Evolutionary conservation across 805 yeast species (phyloP), one percentile per base, ranked within the genome.

Genomic region (Yamadazyma ubonensis): DNA sequence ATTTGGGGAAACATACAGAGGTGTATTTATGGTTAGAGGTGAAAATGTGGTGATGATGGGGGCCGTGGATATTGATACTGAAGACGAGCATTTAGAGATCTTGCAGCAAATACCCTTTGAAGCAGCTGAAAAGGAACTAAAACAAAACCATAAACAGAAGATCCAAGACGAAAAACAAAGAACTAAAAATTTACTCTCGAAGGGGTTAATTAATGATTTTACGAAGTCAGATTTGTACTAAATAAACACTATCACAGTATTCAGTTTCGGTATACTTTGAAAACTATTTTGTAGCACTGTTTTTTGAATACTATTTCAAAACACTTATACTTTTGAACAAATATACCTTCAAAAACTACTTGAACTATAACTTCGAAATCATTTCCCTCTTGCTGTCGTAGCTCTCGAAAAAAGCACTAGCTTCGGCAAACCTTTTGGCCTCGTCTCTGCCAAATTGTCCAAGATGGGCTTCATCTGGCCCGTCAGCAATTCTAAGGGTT

Each of bases 1-100:
- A 46, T 91, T 81, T 57, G 95, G 86, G 6, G 96, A 91, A 59
- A 70, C 67, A n/a, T 71, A 72, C 36, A 75, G 84, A 38, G 96
- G 96, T 7, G 86, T 87, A 36, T 83, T 81, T 57, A 76, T 93
- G 67, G 83, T 93, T 29, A 83, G 99, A 64, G 99, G 99, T 46
- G 99, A 93, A 61, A 91, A 91, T 54, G 93, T 93, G 6, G 93
- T 90, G 7, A 78, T 90, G 80, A 61, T 93, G 58, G 99, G 98
- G 15, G 97, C 91, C 59, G 76, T 91, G 46, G 96, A 90, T 61
- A 84, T 88, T 46, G 96, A 87, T 55, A 76, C 69, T 46, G 96
- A 89, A 61, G 95, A 86, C 55, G 76, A 68, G 45, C 85, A 85
- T 38, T 62, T 86, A 51, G 71, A 70, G 29, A 61, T 65, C 10